Percentiles rank a stretch among this genome's conserved stretches.
Evolutionary conservation across 2,329 filamentous ascomycete genomes (phyloP).

Genomic region (Microdochium paspali): DNA sequence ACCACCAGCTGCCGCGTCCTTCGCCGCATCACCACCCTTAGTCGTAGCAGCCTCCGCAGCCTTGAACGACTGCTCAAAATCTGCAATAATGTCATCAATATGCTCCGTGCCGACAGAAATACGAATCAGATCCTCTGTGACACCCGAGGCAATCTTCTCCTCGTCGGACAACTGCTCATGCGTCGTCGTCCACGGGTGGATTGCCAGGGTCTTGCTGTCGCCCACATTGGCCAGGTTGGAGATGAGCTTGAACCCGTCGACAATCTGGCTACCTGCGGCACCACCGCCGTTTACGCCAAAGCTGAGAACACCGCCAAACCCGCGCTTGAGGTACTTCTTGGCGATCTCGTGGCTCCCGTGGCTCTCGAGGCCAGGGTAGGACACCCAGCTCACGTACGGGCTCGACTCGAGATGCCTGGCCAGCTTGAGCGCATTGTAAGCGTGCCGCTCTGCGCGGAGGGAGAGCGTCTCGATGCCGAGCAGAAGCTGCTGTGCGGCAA

Average conservation of each 20-base stretch:
- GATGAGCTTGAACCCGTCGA: conserved; percentile 90
- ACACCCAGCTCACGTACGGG: conserved; percentile 83
- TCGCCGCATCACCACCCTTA: conserved; percentile 14
- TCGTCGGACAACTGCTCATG: conserved; percentile 80
- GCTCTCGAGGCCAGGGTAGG: conserved; percentile 78
- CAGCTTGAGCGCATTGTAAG: conserved; percentile 69
- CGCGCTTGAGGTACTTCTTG: conserved; percentile 77
- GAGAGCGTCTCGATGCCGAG: conserved; percentile 86
- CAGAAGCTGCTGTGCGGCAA: conserved; percentile 85
- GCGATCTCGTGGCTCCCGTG: conserved; percentile 73
- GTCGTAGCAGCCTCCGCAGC: conserved; percentile 39
- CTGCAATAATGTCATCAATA: conserved; percentile 93
- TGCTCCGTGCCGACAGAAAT: conserved; percentile 95
- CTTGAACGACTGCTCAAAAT: conserved; percentile 87
- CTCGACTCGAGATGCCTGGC: conserved; percentile 79
- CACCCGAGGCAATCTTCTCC: conserved; percentile 72
- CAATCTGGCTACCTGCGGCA: conserved; percentile 74
- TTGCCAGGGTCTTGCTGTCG: conserved; percentile 88
- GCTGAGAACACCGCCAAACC: conserved; percentile 83
- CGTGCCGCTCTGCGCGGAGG: conserved; percentile 78
- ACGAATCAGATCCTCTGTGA: conserved; percentile 84
- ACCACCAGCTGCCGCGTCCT: conserved; percentile 11
- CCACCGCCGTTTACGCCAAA: conserved; percentile 89
- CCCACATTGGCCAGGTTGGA: conserved; percentile 95
- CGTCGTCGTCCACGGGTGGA: conserved; percentile 92